phyloP scores from a whole-genome alignment of 2,329 filamentous ascomycete genomes.

The Scytalidium sp. region DNA sequence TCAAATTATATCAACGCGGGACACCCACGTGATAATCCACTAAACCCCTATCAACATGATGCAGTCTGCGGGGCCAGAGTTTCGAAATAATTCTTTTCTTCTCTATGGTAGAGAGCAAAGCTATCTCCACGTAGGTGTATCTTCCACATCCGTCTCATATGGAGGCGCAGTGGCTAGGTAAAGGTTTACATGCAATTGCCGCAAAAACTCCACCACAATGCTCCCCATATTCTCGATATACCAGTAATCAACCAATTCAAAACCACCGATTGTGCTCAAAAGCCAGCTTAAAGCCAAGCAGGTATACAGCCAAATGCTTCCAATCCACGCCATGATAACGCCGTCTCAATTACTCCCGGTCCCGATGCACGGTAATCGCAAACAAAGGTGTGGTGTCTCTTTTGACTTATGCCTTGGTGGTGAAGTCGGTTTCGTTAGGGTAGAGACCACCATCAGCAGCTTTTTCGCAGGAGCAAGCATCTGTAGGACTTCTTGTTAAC shows the following conservation, averaged over 20 bases:
- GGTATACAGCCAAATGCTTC: background rate
- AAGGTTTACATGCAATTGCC: background rate
- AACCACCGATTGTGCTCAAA: background rate
- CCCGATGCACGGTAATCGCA: background rate
- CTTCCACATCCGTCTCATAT: background rate
- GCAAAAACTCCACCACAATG: background rate
- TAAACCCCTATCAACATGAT: too few species aligned
- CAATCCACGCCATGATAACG: background rate
- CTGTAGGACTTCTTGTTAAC: conserved; percentile 31
- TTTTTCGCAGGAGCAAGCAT: conserved; percentile 81
- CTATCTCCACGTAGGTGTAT: too few species aligned
- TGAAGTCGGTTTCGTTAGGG: conserved; percentile 81
- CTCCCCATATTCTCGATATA: background rate
- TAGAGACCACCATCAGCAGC: conserved; percentile 59
- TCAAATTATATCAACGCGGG: too few species aligned
- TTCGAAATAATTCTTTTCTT: too few species aligned
- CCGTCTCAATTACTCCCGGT: background rate
- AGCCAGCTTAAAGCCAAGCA: background rate
- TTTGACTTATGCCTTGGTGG: conserved; percentile 52
- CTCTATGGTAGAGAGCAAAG: too few species aligned
- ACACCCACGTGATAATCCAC: too few species aligned
- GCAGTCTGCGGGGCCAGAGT: too few species aligned
- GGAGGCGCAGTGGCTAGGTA: background rate
- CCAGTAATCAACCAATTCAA: background rate
- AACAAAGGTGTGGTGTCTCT: background rate